These are phyloP conservation scores for Cercis canadensis DNA, from an alignment of 306 rosid species.

Conservation along the genomic window DNA sequence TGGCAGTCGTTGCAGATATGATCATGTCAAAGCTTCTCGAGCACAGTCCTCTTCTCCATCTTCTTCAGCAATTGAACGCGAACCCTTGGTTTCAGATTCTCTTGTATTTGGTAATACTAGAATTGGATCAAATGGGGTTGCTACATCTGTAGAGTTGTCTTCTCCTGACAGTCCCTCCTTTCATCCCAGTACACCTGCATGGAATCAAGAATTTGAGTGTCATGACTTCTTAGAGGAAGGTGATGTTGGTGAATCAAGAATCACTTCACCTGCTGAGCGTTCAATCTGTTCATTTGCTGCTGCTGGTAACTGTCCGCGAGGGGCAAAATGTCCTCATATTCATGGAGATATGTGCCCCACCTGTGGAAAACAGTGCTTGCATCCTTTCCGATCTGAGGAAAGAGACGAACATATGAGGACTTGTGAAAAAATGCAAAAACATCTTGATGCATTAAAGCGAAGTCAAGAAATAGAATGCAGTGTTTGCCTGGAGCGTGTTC, in stretches of 20 bases:
- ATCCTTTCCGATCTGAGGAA: conserved; percentile 86
- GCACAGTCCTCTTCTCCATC: conserved; percentile 59
- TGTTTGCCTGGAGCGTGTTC: conserved; percentile 94
- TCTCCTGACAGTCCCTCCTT: conserved; percentile 51
- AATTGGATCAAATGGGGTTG: conserved; percentile 45
- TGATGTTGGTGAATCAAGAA: conserved; percentile 51
- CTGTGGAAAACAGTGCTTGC: conserved; percentile 90
- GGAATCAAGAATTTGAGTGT: conserved; percentile 57
- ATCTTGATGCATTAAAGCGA: conserved; percentile 78
- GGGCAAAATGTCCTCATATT: conserved; percentile 83
- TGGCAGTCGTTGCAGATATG: conserved; percentile 97
- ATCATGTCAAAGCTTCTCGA: conserved; percentile 78
- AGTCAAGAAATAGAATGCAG: conserved; percentile 99
- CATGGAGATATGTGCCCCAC: conserved; percentile 90
- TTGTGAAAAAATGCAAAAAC: conserved; percentile 79
- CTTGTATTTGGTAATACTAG: conserved; percentile 42
- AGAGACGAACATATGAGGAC: conserved; percentile 78
- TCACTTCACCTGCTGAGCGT: conserved; percentile 59
- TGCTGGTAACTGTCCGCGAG: conserved; percentile 90
- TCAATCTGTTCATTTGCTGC: conserved; percentile 96
- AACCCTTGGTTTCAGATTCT: conserved; percentile 50
- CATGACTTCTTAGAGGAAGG: conserved; percentile 46
- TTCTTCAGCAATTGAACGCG: conserved; percentile 56
- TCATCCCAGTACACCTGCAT: conserved; percentile 53
- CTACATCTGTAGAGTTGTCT: conserved; percentile 51